phyloP scores from a whole-genome alignment of 2,329 filamentous ascomycete genomes.

The Ceratocystis papillata region DNA sequence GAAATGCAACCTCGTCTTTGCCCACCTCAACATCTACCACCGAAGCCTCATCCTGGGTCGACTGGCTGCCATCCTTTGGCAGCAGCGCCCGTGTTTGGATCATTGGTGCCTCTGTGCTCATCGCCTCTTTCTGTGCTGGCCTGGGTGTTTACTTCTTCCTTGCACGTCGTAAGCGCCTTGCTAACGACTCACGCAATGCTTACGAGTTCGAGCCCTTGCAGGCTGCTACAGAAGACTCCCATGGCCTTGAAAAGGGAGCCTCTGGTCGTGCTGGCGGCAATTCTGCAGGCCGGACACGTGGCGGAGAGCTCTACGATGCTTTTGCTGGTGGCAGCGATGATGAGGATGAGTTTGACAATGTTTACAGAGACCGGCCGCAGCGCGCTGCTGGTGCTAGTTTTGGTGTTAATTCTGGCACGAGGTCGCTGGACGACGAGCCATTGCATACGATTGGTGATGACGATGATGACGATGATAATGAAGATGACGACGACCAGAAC shows the following conservation, averaged over 20 bases:
- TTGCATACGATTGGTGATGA: conserved; percentile 26
- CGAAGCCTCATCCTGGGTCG: conserved; percentile 55
- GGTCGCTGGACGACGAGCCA: conserved; percentile 15
- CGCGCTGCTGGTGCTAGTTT: neutral
- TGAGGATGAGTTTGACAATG: conserved; percentile 37
- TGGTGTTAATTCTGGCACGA: neutral
- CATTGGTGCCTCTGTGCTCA: conserved; percentile 73
- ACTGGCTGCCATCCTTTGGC: conserved; percentile 83
- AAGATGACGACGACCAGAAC: conserved; percentile 32
- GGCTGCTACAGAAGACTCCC: conserved; percentile 57
- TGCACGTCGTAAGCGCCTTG: conserved; percentile 63
- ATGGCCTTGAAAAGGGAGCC: conserved; percentile 35
- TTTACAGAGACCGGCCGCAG: conserved; percentile 33
- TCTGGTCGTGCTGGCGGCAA: conserved; percentile 24
- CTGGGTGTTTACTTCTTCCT: conserved; percentile 74
- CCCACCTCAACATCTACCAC: conserved; percentile 28
- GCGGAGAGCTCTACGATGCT: conserved; percentile 90
- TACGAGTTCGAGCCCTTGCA: conserved; percentile 94
- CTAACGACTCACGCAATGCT: conserved; percentile 63
- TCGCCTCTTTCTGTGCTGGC: conserved; percentile 69
- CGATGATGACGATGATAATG: conserved; percentile 27
- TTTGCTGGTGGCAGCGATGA: conserved; percentile 81
- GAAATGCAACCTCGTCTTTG: conserved; percentile 11
- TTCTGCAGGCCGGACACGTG: conserved; percentile 45
- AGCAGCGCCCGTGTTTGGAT: conserved; percentile 89